A percentile compares a stretch with the other conserved stretches of the same genome.
Evolutionary conservation across 305 asterid species (phyloP).

Genomic region (Solanum hybrid): DNA sequence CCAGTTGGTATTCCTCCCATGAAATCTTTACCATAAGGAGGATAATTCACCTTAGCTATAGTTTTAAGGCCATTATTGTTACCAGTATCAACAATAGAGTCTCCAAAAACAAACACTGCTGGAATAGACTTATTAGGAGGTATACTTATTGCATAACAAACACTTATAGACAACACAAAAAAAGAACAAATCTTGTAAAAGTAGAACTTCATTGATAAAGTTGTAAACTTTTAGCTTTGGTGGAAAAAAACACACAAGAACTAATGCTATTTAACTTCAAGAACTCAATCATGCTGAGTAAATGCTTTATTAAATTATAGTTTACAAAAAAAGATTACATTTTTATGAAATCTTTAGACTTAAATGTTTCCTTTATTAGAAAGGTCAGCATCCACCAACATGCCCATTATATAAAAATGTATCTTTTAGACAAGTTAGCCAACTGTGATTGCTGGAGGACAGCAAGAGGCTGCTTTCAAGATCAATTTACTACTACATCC

Average conservation of each 20-base stretch:
- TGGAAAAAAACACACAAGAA: neutral
- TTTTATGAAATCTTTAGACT: neutral
- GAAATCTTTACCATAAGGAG: slow-evolving; percentile 61
- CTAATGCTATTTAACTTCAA: neutral
- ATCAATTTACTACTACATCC: neutral
- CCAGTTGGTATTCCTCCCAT: slow-evolving; percentile 57
- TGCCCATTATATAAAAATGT: neutral
- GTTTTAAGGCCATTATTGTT: slow-evolving; percentile 47
- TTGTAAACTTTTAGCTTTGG: neutral
- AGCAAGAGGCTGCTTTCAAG: neutral
- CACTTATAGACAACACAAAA: neutral
- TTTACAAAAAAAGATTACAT: neutral
- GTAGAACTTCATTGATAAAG: neutral
- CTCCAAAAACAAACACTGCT: slow-evolving; percentile 48
- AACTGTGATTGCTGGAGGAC: neutral
- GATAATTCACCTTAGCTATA: slow-evolving; percentile 29
- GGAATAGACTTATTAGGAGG: neutral
- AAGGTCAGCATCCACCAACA: neutral
- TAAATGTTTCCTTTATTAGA: neutral
- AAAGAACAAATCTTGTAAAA: neutral
- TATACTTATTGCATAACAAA: neutral
- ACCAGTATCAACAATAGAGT: slow-evolving; percentile 68
- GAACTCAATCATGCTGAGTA: neutral
- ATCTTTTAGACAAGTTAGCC: neutral
- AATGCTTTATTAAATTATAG: neutral